Evolutionary conservation across 2,329 filamentous ascomycete genomes (phyloP), one percentile per base, ranked within the genome.

Genomic region (Allantophomopsis cytisporea): DNA sequence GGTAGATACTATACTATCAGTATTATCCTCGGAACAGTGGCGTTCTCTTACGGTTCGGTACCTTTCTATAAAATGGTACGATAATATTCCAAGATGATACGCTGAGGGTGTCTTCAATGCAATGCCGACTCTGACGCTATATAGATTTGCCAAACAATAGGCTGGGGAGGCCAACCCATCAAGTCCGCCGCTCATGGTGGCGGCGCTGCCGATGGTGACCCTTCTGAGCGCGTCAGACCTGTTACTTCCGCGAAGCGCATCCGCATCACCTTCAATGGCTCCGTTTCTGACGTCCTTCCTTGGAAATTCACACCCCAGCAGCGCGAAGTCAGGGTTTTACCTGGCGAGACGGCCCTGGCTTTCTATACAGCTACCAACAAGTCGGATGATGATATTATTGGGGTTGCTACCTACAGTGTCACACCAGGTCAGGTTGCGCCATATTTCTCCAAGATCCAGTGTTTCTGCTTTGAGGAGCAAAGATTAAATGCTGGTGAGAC

Each of bases 391-490:
- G 93, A 98, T 64, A 96, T 98, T 51, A 96, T 98, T 54, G 91
- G 91, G 36, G 88, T 98, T 34, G 91, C 91, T 10, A 98, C 91
- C 7, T 98, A 98, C 63, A 94, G 85, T 55, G 93, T 98, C 21
- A 95, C 89, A 2, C 91, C 91, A 0, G 91, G 77, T 3, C 91
- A 98, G 63, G 88, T 94, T 35, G 89, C 91, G 34, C 88, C 86
- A 1, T 98, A 98, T 60, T 98, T 98, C 57, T 93, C 84, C 73
- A 98, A 98, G 72, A 98, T 98, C 35, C 91, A 98, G 62, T 98
- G 91, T 57, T 98, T 98, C 62, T 98, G 91, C 61, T 98, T 98
- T 54, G 91, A 98, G 65, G 89, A 87, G 62, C 91, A 98, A 69
- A 73, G 93, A 45, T 62, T 98, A 48, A 89, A 91, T 56, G 88